Conservation (phyloP, 495 filamentous ascomycete genomes). For the Neurospora sp. region DNA sequence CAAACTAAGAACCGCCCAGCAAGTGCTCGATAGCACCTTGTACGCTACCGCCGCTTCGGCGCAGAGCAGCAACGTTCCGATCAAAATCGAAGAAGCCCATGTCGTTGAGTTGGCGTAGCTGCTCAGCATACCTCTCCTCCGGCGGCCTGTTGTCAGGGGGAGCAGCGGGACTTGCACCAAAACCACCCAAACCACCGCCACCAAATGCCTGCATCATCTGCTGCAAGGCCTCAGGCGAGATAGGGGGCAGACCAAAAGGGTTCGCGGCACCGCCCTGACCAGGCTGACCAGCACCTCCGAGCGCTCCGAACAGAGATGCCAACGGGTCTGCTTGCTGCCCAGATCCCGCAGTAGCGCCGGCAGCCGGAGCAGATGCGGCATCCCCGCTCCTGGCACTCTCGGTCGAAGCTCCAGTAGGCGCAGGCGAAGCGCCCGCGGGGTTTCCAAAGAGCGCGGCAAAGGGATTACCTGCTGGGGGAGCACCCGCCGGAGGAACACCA, state of each 20-base stretch:
- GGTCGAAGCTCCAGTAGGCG: conserved; percentile 1
- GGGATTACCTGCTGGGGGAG: conserved; percentile 51
- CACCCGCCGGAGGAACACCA: conserved; percentile 24
- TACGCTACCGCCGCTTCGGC: conserved; percentile 85
- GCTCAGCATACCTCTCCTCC: conserved; percentile 84
- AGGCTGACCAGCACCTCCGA: not conserved
- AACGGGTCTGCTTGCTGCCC: conserved; percentile 30
- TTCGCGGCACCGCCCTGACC: conserved; percentile 11
- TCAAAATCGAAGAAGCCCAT: conserved; percentile 99
- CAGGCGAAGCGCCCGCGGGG: conserved; percentile 6
- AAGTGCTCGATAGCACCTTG: conserved; percentile 87
- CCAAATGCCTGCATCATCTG: conserved; percentile 33
- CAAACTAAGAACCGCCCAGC: conserved; percentile 24
- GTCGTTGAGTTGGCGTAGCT: conserved; percentile 88
- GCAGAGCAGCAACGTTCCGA: conserved; percentile 77
- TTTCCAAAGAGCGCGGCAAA: conserved; percentile 59
- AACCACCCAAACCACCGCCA: conserved; percentile 6
- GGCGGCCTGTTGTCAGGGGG: conserved; percentile 76
- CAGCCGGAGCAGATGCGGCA: not conserved
- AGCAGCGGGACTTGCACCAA: conserved; percentile 30
- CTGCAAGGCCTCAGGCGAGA: conserved; percentile 33
- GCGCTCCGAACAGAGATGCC: conserved; percentile 28
- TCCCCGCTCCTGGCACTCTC: not conserved
- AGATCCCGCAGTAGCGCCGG: conserved; percentile 5
- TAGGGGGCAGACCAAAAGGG: conserved; percentile 13